Conservation (phyloP, 1,284 basidiomycete genomes). For the Schizopora paradoxa region DNA sequence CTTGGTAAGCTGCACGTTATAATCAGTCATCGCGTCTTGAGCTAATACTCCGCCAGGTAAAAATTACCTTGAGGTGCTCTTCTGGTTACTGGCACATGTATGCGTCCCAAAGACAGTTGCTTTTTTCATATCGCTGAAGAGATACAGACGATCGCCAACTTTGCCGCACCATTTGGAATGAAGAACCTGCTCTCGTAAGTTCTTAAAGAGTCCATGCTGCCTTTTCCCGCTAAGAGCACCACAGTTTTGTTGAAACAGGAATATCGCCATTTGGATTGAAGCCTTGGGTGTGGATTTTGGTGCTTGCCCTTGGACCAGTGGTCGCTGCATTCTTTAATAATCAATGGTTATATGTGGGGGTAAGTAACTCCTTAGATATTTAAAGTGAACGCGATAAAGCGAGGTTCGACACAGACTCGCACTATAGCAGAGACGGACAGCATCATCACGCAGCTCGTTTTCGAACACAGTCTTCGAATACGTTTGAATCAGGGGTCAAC, state of each 20-base stretch:
- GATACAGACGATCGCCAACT: slow-evolving; percentile 15
- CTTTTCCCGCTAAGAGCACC: not conserved
- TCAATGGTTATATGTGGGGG: not conserved
- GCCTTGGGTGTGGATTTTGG: not conserved
- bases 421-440: slow-evolving; percentile 24
- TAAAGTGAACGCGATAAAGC: no score
- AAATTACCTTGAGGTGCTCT: not conserved
- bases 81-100: not conserved
- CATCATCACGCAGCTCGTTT: slow-evolving; percentile 37
- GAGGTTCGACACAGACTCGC: not conserved
- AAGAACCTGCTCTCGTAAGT: slow-evolving; percentile 26
- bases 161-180: slow-evolving; percentile 31
- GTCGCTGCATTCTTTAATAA: not conserved
- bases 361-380: no score
- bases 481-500: slow-evolving; percentile 26
- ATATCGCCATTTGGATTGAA: not conserved
- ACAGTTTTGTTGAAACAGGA: not conserved
- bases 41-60: not conserved
- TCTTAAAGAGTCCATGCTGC: no score
- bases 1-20: slow-evolving; percentile 2
- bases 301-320: not conserved
- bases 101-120: not conserved
- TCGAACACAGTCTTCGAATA: slow-evolving; percentile 40
- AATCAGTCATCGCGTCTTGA: not conserved
- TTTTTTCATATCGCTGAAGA: not conserved